Conservation (phyloP, 108 stramenopile species). For the Cyclotella atomus region DNA sequence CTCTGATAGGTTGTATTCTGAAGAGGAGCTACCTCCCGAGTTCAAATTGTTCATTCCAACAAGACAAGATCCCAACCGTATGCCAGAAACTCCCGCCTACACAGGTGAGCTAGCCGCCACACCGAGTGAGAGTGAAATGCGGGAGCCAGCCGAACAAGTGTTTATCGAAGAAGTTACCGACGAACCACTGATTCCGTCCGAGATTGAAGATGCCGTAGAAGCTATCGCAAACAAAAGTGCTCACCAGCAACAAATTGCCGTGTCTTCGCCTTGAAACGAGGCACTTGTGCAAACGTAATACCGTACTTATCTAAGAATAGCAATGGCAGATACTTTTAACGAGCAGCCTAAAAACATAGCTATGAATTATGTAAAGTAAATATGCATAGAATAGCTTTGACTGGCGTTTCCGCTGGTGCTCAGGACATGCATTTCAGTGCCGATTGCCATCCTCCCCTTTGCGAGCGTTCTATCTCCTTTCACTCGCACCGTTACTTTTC, state of each 20-base stretch:
- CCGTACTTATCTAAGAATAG: too few species aligned
- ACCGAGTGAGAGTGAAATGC: neutral
- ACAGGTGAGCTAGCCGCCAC: neutral
- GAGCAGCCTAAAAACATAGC: too few species aligned
- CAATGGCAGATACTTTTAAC: too few species aligned
- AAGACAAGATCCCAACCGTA: neutral
- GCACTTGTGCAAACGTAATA: neutral
- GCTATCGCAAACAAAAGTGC: neutral
- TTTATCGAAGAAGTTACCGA: neutral
- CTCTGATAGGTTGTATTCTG: conserved; percentile 87
- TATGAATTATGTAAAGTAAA: too few species aligned
- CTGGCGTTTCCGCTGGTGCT: too few species aligned
- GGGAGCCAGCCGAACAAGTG: neutral
- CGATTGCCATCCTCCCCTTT: too few species aligned
- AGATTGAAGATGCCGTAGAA: neutral
- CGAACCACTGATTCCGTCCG: neutral
- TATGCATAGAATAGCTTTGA: too few species aligned
- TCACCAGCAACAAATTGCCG: conserved; percentile 16
- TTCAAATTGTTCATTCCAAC: conserved; percentile 68
- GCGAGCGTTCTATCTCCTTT: neutral
- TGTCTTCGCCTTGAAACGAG: conserved; percentile 8
- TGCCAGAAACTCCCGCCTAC: neutral
- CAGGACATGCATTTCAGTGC: too few species aligned
- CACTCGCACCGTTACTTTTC: conserved; percentile 13
- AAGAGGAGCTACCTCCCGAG: conserved; percentile 93